A percentile compares a stretch with the other conserved stretches of the same genome.
Evolutionary conservation across 352 stramenopile genomes (phyloP).

Genomic region (Globisporangium camurandrum): DNA sequence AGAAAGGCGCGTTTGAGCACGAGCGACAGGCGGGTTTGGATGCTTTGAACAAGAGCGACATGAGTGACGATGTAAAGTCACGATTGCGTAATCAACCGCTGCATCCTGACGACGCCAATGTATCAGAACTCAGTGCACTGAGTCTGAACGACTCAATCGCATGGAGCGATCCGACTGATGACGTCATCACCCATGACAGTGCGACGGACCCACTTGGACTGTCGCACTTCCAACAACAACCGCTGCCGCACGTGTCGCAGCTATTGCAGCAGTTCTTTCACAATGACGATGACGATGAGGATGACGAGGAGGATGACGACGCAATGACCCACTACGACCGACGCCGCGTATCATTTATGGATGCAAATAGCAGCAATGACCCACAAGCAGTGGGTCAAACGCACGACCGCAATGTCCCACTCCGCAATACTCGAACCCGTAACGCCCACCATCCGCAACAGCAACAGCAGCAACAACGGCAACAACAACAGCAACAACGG

Average conservation of each 20-base stretch:
- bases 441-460: background rate
- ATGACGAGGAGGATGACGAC: constrained; percentile 5
- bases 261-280: constrained; percentile 59
- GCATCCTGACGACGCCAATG: background rate
- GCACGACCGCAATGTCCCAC: background rate
- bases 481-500: no score
- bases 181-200: background rate
- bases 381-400: no score
- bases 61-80: background rate
- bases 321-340: constrained; percentile 2
- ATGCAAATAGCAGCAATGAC: no score
- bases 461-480: background rate
- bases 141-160: constrained; percentile 78
- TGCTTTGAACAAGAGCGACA: constrained; percentile 8
- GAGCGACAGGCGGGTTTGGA: constrained; percentile 29
- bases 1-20: constrained; percentile 48
- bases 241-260: constrained; percentile 30
- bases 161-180: constrained; percentile 45
- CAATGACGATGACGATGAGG: constrained; percentile 7
- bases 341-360: no score
- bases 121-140: constrained; percentile 59
- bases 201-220: background rate
- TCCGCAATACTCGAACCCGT: background rate
- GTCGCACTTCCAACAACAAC: background rate
- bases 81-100: no score